Base-by-base conservation (phyloP, 495 filamentous ascomycete species). In the Hypoxylon lienhwacheense region DNA sequence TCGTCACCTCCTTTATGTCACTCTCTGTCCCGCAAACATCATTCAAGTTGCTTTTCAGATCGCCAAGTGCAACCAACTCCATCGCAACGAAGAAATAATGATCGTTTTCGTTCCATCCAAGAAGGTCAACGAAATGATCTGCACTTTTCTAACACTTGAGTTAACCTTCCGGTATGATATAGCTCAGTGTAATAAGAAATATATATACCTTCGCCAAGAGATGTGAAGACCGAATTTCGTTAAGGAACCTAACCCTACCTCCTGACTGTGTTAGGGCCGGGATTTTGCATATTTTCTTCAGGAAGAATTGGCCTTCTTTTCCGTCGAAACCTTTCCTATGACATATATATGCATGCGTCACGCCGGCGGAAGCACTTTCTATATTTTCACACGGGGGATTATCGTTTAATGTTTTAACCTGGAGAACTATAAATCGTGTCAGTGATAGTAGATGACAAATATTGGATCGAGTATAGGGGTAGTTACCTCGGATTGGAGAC, bases 41-140 rank as follows among this genome's bases (percentile, higher is more conserved):
- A 4, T 6, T 7, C 7, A 44, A 0, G 24, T 14, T 29, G n/a
- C 17, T 0, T 20, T 44, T 17, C 7, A 44, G 12, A n/a, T 44
- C 15, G 2, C 40, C 40, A 20, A 31, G 4, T 11, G 28, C 24
- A 16, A 44, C 11, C 11, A 29, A 44, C 19, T 44, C 40, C 24
- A 44, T 29, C 3, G 24, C 40, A 5, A 44, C 17, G 12, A 20
- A 19, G 40, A 44, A 17, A 2, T 2, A 8, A 10, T 16, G 1
- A 17, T 1, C 22, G 8, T 44, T 25, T 11, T 44, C 40, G 12
- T 44, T 44, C 40, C 40, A 44, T 17, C 40, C 40, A 3, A 44
- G 0, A 15, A 44, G 31, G 17, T 44, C 15, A 7, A 44, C 40
- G 25, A 44, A 44, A 25, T 44, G 26, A 0, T n/a, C 14, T 6